Evolutionary conservation across 495 filamentous ascomycete species (phyloP), one percentile per base, ranked within the genome.

Genomic region (Entonaema liquescens): DNA sequence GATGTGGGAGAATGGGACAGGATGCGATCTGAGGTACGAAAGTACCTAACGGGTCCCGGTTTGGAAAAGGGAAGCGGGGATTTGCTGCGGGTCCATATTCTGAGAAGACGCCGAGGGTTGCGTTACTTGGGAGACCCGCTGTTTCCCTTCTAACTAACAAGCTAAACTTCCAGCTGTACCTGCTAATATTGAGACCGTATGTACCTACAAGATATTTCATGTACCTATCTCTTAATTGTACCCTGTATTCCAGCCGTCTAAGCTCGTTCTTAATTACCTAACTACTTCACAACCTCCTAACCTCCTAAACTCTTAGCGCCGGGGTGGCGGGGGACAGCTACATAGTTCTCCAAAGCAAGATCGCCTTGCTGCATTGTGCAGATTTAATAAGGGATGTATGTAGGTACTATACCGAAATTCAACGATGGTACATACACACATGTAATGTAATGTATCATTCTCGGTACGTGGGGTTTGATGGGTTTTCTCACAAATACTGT

Each of bases 21-120:
- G 65, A 62, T 56, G 67, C 44, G 40, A 65, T 65, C 64, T 60
- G 65, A 73, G 60, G 61, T 73, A 73, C 65, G 13, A 63, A 33
- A 42, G 62, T 70, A 70, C 62, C 23, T 65, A 65, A 28, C 38
- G 49, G 52, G 62, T 36, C 56, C 50, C 35, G 49, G 52, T 44
- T 65, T 36, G 31, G 28, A 31, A 59, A 28, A 42, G 33, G 52
- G 33, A 66, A 71, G 68, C 68, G 68, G 68, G 68, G 62, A 31
- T 38, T 23, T 62, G 61, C 40, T 71, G 58, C 53, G 62, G 68
- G 58, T 49, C 52, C 17, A 50, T 55, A 26, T 35, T 54, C 25
- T 70, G 59, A 59, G 49, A 57, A 74, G 75, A 71, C 75, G 64
- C 73, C 73, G 67, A 77, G 70, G 73, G 70, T 75, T 71, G 75